Conservation (phyloP, 2,329 filamentous ascomycete species). For the Colletotrichum tofieldiae region DNA sequence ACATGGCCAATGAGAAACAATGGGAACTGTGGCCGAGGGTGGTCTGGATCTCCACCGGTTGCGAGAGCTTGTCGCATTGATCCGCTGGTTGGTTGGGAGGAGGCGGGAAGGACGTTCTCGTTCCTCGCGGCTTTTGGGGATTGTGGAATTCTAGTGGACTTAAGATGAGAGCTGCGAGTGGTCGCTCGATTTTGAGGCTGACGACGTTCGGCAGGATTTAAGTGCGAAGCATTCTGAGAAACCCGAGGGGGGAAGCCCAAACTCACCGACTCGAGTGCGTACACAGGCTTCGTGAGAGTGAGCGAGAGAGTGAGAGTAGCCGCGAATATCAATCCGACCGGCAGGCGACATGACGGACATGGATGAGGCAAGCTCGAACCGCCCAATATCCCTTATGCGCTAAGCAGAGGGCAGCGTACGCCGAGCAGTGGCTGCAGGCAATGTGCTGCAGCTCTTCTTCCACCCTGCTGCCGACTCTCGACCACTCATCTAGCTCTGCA, state of each 20-base stretch:
- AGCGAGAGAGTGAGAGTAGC: neutral
- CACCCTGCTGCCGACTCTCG: neutral
- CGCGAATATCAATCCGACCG: constrained; percentile 2
- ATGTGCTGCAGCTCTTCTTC: neutral
- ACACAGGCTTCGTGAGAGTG: neutral
- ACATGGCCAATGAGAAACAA: constrained; percentile 48
- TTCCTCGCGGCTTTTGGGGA: constrained; percentile 4
- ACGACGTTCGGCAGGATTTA: neutral
- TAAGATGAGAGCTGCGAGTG: neutral
- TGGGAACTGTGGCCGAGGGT: constrained; percentile 16
- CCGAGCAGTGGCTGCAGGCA: constrained; percentile 5
- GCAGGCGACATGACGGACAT: constrained; percentile 8
- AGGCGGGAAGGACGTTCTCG: neutral
- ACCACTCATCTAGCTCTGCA: constrained; percentile 7
- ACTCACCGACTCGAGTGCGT: neutral
- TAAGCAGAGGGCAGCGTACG: constrained; percentile 5
- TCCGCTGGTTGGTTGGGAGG: constrained; percentile 26
- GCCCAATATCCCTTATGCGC: constrained; percentile 13
- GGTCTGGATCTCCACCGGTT: constrained; percentile 21
- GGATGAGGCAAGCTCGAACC: constrained; percentile 23
- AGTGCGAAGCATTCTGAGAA: neutral
- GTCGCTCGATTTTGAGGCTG: neutral
- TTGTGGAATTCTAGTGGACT: constrained; percentile 4
- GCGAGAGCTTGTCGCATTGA: constrained; percentile 22
- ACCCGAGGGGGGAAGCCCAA: neutral